phyloP scores from a whole-genome alignment of 768 basidiomycete species.

The Boletales sp. region DNA sequence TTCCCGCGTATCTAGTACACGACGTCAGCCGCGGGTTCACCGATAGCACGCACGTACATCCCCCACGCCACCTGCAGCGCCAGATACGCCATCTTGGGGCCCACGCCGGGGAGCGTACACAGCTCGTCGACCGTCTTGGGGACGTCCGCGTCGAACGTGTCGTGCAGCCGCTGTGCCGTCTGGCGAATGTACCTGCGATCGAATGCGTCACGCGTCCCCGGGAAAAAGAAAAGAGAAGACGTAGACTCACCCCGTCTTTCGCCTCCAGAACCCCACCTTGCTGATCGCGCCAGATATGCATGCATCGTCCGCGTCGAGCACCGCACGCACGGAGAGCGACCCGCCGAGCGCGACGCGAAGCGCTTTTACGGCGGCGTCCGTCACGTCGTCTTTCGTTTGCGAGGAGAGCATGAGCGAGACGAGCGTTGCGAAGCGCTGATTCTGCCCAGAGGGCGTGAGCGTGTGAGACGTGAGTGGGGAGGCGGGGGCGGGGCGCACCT shows the following conservation, averaged over 20 bases:
- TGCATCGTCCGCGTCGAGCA: slow-evolving; percentile 59
- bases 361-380: slow-evolving; percentile 71
- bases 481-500: too few species aligned
- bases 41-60: too few species aligned
- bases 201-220: too few species aligned
- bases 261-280: slow-evolving; percentile 91
- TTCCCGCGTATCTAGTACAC: slow-evolving; percentile 84
- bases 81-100: slow-evolving; percentile 95
- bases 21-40: too few species aligned
- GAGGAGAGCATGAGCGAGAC: slow-evolving; percentile 94
- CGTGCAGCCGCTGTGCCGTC: slow-evolving; percentile 63
- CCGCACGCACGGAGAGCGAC: slow-evolving; percentile 66
- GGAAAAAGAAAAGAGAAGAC: too few species aligned
- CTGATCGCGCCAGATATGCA: slow-evolving; percentile 73
- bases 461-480: too few species aligned
- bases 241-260: slow-evolving; percentile 70
- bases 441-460: too few species aligned
- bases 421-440: slow-evolving; percentile 76
- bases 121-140: slow-evolving; percentile 88
- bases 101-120: slow-evolving; percentile 85
- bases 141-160: slow-evolving; percentile 78
- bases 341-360: slow-evolving; percentile 75
- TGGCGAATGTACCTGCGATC: slow-evolving; percentile 64
- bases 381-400: slow-evolving; percentile 92
- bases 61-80: slow-evolving; percentile 83